Base-by-base conservation (phyloP, 176 grass and related monocot genomes). In the Aegilops sharonensis region DNA sequence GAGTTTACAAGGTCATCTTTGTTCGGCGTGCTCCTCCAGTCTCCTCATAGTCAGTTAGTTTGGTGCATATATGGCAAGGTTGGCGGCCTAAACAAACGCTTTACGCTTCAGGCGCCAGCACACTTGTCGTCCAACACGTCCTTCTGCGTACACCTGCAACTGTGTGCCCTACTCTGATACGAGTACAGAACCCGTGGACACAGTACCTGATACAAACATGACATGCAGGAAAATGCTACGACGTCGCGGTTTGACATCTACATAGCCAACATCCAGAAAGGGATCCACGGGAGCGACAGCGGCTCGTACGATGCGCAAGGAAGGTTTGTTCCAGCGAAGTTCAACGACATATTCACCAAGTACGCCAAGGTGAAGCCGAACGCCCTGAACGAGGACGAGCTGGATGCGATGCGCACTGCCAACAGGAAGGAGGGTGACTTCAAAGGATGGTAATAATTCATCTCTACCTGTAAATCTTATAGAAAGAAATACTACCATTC, bases 271-370 rank as follows among this genome's bases (percentile, higher is more conserved):
- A 99, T 99, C 39, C 37, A 95, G 0, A 93, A 87, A 60, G 97
- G 82, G 10, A 94, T 90, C 8, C 97, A 99, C 71, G 80, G 89
- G 18, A 96, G 97, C 54, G 94, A 96, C 52, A 83, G 89, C 0
- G 87, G 79, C 50, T 77, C 80, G 24, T 99, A 89, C 12, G 88
- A 96, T 24, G 68, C 79, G 10, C 65, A 92, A 64, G 97, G 97
- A 81, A 92, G 92, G 79, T 99, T 96, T 67, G 90, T 91, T 21
- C 67, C 85, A 13, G 82, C 72, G 4, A 94, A 92, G 29, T 87
- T 98, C 8, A 84, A 94, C 4, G 90, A 90, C 64, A 94, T 94
- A 62, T 99, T 99, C 82, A 39, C 68, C 69, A 88, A 90, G 78
- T 72, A 94, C 82, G 92, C 85, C 5, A 89, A 90, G 47, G 85